Percentiles rank a stretch among this genome's conserved stretches.
These are phyloP conservation scores for Fusarium globosum DNA, from an alignment of 2,329 filamentous ascomycete species.

Conservation along the genomic window DNA sequence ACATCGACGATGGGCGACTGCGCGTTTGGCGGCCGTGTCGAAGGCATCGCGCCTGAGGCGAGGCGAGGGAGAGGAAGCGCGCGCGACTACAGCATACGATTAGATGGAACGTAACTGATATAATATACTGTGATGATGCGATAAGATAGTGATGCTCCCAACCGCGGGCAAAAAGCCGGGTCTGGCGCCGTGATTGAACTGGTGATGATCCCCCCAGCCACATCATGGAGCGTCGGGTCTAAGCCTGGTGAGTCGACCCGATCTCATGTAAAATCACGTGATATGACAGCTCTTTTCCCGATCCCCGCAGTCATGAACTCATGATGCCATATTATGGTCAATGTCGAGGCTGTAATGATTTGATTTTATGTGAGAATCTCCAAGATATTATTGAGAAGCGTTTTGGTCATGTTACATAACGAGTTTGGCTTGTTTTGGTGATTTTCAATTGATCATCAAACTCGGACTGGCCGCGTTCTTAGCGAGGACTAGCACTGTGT, in stretches of 20 bases:
- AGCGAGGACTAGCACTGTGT: conserved; percentile 34
- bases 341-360: not conserved
- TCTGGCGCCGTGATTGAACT: conserved; percentile 31
- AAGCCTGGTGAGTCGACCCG: not conserved
- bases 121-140: not conserved
- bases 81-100: conserved; percentile 31
- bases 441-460: not conserved
- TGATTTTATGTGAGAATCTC: not conserved
- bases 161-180: conserved; percentile 40
- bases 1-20: conserved; percentile 35
- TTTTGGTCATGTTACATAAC: not conserved
- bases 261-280: conserved; percentile 44
- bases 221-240: conserved; percentile 43
- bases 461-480: conserved; percentile 2
- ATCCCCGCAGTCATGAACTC: conserved; percentile 47
- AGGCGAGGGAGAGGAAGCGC: not conserved
- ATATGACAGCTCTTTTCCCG: conserved; percentile 2
- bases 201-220: conserved; percentile 40
- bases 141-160: conserved; percentile 23
- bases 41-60: conserved; percentile 39
- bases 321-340: conserved; percentile 36
- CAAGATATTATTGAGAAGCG: not conserved
- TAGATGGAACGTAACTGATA: not conserved
- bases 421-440: not conserved
- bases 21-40: conserved; percentile 39